phyloP scores from a whole-genome alignment of 1,139 yeast genomes.

The Arxiozyma heterogenica region DNA sequence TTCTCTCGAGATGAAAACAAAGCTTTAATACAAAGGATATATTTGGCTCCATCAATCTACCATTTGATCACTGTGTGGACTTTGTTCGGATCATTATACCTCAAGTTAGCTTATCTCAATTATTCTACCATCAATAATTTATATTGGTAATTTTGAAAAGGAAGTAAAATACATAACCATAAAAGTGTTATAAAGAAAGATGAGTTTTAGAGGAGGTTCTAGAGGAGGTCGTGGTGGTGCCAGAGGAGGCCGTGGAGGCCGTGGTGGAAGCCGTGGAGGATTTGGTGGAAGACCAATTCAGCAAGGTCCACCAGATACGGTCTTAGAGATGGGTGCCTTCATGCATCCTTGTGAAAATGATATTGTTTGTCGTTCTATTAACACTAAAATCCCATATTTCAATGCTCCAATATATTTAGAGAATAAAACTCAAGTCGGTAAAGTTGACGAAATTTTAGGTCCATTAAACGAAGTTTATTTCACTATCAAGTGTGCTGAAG shows the following conservation, averaged over 20 bases:
- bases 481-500: slow-evolving; percentile 92
- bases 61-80: neutral
- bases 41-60: neutral
- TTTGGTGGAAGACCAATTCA: slow-evolving; percentile 27
- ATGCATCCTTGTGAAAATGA: slow-evolving; percentile 94
- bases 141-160: neutral
- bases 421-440: slow-evolving; percentile 91
- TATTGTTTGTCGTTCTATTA: slow-evolving; percentile 90
- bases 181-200: neutral
- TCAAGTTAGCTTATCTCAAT: neutral
- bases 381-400: slow-evolving; percentile 92
- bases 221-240: slow-evolving; percentile 33
- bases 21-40: neutral
- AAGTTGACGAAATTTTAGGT: slow-evolving; percentile 96
- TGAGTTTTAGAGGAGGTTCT: slow-evolving; percentile 26
- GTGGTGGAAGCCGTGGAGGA: slow-evolving; percentile 30
- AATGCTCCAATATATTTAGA: slow-evolving; percentile 97
- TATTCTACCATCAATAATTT: too few species aligned
- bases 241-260: slow-evolving; percentile 25
- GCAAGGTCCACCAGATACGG: slow-evolving; percentile 76
- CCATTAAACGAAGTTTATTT: slow-evolving; percentile 94
- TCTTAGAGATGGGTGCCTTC: slow-evolving; percentile 89
- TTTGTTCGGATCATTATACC: too few species aligned
- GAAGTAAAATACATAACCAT: neutral
- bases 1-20: neutral